phyloP scores from a whole-genome alignment of 2,329 filamentous ascomycete species.

The Samsoniella hepiali region DNA sequence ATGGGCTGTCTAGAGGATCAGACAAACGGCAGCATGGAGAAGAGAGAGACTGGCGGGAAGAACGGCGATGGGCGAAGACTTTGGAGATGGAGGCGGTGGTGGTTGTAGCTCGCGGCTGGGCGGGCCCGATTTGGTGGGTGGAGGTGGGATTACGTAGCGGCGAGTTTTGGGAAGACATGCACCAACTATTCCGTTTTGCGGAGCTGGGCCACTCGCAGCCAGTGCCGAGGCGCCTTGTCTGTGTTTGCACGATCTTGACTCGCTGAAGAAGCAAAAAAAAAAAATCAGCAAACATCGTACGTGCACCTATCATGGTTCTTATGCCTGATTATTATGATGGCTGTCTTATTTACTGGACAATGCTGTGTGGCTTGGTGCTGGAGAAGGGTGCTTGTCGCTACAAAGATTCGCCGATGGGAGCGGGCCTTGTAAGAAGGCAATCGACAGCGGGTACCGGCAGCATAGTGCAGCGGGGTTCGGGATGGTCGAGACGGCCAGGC shows the following conservation, averaged over 20 bases:
- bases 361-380: neutral
- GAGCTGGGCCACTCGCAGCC: neutral
- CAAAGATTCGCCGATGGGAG: neutral
- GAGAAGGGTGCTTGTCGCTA: neutral
- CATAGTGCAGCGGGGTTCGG: conserved; percentile 5
- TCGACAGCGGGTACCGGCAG: neutral
- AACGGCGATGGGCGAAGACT: neutral
- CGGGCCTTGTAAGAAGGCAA: conserved; percentile 2
- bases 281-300: too few species aligned
- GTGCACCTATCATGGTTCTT: neutral
- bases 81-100: neutral
- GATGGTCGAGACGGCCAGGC: neutral
- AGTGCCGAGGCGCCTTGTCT: too few species aligned
- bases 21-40: neutral
- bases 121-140: neutral
- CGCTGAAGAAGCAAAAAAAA: too few species aligned
- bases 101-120: neutral
- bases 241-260: too few species aligned
- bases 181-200: neutral
- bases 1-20: neutral
- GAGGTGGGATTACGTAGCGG: conserved; percentile 8
- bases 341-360: neutral
- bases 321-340: neutral
- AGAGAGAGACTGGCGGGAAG: neutral
- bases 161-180: neutral